Evolutionary conservation across 345 rosid genomes (phyloP).

Genomic region (Heritiera littoralis): DNA sequence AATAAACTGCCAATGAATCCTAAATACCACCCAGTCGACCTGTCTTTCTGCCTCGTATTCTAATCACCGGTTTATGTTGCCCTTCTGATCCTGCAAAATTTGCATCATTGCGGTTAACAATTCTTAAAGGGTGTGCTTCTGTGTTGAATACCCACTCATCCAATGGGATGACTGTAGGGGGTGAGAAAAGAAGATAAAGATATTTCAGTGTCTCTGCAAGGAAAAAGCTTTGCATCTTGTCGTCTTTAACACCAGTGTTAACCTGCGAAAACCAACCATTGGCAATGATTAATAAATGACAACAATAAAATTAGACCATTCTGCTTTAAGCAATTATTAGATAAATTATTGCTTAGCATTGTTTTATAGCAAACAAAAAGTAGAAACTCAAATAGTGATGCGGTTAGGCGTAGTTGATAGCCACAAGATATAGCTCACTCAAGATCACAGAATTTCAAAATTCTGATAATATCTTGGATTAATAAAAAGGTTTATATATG

Average conservation of each 20-base stretch:
- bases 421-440: background rate
- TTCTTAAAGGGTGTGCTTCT: slow-evolving; percentile 89
- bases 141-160: slow-evolving; percentile 99
- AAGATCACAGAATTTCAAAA: background rate
- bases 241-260: slow-evolving; percentile 76
- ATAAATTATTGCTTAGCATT: background rate
- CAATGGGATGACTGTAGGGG: slow-evolving; percentile 72
- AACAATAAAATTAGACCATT: background rate
- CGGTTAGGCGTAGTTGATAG: background rate
- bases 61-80: background rate
- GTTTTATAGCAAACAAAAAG: background rate
- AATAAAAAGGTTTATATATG: too few species aligned
- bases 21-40: slow-evolving; percentile 1
- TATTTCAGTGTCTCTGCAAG: slow-evolving; percentile 95
- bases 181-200: slow-evolving; percentile 87
- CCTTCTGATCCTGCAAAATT: background rate
- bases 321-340: background rate
- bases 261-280: slow-evolving; percentile 47
- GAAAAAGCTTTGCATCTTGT: slow-evolving; percentile 98
- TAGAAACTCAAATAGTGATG: background rate
- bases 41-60: slow-evolving; percentile 5
- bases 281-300: background rate
- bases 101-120: slow-evolving; percentile 33
- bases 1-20: background rate
- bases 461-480: background rate